Conservation (phyloP, 1,139 yeast species). For the Diutina siamensis region DNA sequence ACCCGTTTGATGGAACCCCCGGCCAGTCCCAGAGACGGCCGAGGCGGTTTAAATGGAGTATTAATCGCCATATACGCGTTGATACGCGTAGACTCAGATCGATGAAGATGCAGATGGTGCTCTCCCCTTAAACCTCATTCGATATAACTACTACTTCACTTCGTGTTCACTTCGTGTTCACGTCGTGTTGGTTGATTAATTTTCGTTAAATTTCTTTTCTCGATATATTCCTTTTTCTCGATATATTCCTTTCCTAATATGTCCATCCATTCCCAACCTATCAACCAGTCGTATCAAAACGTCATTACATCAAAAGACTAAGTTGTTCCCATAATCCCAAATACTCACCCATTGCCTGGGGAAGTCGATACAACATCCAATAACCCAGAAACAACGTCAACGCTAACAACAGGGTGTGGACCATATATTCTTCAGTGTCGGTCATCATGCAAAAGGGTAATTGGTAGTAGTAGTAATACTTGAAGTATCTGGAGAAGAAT, state of each 20-base stretch:
- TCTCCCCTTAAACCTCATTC: too few species aligned
- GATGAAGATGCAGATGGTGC: too few species aligned
- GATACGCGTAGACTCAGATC: background rate
- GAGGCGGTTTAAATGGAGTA: slow-evolving; percentile 29
- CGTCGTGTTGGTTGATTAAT: too few species aligned
- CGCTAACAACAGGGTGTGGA: background rate
- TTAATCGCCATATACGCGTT: slow-evolving; percentile 8
- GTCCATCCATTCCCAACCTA: background rate
- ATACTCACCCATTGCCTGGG: background rate
- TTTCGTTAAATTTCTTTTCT: background rate
- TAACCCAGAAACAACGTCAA: slow-evolving; percentile 1
- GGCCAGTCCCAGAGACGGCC: slow-evolving; percentile 10
- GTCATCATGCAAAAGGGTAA: slow-evolving; percentile 5
- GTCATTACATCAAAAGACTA: background rate
- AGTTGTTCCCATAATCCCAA: slow-evolving; percentile 1
- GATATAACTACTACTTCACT: too few species aligned
- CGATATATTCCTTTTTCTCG: background rate
- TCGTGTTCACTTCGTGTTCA: too few species aligned
- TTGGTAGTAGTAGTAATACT: background rate
- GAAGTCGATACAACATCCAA: slow-evolving; percentile 1
- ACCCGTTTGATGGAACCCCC: background rate
- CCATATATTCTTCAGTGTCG: background rate
- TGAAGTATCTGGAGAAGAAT: background rate
- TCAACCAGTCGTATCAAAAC: background rate
- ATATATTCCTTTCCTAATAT: too few species aligned